These are phyloP conservation scores for Chimonanthus praecox DNA, from an alignment of 164 flowering plant genomes.

Conservation along the genomic window DNA sequence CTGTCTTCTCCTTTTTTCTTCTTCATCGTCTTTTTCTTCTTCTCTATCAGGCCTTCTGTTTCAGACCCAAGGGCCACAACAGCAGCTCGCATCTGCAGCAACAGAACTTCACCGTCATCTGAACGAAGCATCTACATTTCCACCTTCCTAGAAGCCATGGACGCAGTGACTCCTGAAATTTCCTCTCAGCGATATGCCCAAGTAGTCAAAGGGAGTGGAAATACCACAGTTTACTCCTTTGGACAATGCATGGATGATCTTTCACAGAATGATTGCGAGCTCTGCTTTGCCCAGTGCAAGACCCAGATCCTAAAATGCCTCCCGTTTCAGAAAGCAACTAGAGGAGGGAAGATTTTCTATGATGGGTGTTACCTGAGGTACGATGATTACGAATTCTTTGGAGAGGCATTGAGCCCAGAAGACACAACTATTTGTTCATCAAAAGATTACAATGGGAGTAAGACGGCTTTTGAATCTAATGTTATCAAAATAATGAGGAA, in stretches of 20 bases:
- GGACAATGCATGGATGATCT: constrained; percentile 73
- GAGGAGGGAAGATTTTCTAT: constrained; percentile 46
- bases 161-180: constrained; percentile 34
- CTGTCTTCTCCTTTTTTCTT: background rate
- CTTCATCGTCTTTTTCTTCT: constrained; percentile 5
- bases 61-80: constrained; percentile 58
- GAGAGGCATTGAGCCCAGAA: constrained; percentile 26
- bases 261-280: constrained; percentile 46
- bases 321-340: constrained; percentile 47
- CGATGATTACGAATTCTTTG: constrained; percentile 51
- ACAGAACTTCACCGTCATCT: constrained; percentile 32
- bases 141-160: constrained; percentile 48
- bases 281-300: constrained; percentile 59
- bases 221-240: constrained; percentile 47
- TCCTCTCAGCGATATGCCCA: constrained; percentile 27
- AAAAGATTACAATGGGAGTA: constrained; percentile 16
- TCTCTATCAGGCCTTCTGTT: constrained; percentile 8
- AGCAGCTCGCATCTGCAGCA: constrained; percentile 53
- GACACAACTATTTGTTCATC: constrained; percentile 44
- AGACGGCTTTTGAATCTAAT: constrained; percentile 24
- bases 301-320: constrained; percentile 51
- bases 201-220: constrained; percentile 36
- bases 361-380: constrained; percentile 83
- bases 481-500: constrained; percentile 32
- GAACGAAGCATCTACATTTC: constrained; percentile 31